Evolutionary conservation across 2,329 filamentous ascomycete genomes (phyloP), one percentile per base, ranked within the genome.

Genomic region (Sarocladium brachiariae): DNA sequence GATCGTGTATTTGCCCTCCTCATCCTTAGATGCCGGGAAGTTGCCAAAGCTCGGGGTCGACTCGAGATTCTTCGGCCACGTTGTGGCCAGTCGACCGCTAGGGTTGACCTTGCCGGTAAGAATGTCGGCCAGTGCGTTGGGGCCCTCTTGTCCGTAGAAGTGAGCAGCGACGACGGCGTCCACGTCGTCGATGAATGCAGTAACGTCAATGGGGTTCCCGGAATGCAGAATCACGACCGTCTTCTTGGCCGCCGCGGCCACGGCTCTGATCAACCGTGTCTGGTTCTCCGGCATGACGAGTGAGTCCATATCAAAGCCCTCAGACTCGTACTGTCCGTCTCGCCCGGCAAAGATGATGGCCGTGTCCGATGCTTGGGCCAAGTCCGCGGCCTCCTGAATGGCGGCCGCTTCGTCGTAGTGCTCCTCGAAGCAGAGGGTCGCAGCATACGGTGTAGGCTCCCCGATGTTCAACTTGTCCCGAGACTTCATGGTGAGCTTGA

Each of bases 281-380:
- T 37, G 34, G 34, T 37, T 37, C 16, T 37, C 34, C 6, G 34
- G 34, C 34, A 37, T 10, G n/a, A 16, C 7, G 34, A 37, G 10
- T 37, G 34, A 37, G 9, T 37, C 16, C 34, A 37, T 37, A 67
- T 95, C 89, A 34, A 79, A 74, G 27, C 86, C 86, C 69, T 91
- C 87, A 0, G 83, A 84, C 64, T 92, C 87, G 86, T 87, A 92
- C 61, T 92, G 87, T 31, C 78, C 78, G 59, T 89, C 91, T 45
- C 92, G 75, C 2, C 89, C 89, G 2, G 83, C 84, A 60, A 87
- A 87, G 49, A 93, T 73, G 54, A 93, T 76, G 45, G 91, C 87
- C 61, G 91, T 84, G 51, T 92, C 87, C 1, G 83, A 83, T 35
- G 78, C 74, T 61, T 75, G 77, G 27, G 89, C 89, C 5, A 86